Evolutionary conservation across 495 filamentous ascomycete species (phyloP), one percentile per base, ranked within the genome.

Genomic region (Penicillium pancosmium): DNA sequence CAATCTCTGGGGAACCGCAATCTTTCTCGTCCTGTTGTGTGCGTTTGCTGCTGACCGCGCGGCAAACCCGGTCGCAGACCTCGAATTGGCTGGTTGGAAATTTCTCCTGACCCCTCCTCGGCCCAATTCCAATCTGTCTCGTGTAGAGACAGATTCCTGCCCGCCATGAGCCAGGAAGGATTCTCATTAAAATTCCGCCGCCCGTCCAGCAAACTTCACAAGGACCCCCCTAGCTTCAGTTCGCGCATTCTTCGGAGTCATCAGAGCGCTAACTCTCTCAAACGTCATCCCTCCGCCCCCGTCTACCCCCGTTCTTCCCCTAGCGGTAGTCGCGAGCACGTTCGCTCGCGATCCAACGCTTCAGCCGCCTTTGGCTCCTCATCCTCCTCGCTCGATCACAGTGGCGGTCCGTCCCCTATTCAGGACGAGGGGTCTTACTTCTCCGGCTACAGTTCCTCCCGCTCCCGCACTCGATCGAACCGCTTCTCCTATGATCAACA

Each of bases 271-370:
- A 76, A 74, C 47, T 76, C 76, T 34, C 78, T 91, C 64, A 85
- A 85, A 70, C 83, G 88, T 71, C 84, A 87, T 75, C 87, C 88
- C 54, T 90, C 87, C 66, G 86, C 86, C 62, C 86, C 87, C 53
- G 77, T 83, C 59, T 78, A 82, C 58, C 74, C 80, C 36, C 75
- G 78, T 50, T 75, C 73, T 48, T 73, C 76, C 54, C 63, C 67
- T 40, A 70, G 65, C 48, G 68, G 70, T 50, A 77, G 72, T 66
- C 78, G 79, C 59, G 77, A 82, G 62, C 78, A 78, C 66, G 64
- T 71, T 50, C 79, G 76, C 52, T 81, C 78, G 55, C 72, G 74
- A 59, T 84, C 78, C 63, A 79, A 81, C 75, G 74, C 77, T 56
- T 59, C 60, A 71, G 74, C 77, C 54, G 61, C 60, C 43, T 80